phyloP scores from a whole-genome alignment of 352 stramenopile species.

The Thalassiosira delicatula region DNA sequence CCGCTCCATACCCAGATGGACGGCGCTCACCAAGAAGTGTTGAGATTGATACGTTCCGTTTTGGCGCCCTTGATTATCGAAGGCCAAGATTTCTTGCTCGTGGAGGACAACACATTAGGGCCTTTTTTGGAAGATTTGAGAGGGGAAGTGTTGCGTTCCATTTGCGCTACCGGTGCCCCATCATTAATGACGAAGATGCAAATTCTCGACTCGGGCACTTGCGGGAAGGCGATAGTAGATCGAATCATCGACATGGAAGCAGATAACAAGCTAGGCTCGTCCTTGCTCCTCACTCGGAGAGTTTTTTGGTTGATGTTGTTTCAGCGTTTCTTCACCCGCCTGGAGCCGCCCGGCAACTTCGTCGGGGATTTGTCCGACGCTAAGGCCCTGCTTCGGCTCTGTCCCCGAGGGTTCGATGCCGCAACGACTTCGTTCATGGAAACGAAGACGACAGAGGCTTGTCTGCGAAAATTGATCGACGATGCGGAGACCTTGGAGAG shows the following conservation, averaged over 20 bases:
- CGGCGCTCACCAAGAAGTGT: conserved; percentile 47
- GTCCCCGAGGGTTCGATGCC: conserved; percentile 15
- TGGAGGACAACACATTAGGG: conserved; percentile 7
- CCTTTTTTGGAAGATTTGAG: conserved; percentile 39
- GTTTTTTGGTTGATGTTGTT: conserved; percentile 60
- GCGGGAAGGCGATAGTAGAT: conserved; percentile 33
- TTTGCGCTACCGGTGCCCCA: neutral
- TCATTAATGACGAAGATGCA: conserved; percentile 24
- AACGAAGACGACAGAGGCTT: conserved; percentile 23
- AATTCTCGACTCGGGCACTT: conserved; percentile 19
- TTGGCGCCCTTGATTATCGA: conserved; percentile 44
- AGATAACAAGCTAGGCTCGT: conserved; percentile 33
- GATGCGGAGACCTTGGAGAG: conserved; percentile 54
- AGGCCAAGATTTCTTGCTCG: conserved; percentile 56
- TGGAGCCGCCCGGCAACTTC: conserved; percentile 22
- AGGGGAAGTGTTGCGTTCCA: conserved; percentile 30
- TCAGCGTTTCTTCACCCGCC: conserved; percentile 33
- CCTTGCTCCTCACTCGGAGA: conserved; percentile 26
- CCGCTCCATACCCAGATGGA: conserved; percentile 13
- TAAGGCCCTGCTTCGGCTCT: conserved; percentile 42
- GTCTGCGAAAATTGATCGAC: conserved; percentile 52
- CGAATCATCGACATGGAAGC: conserved; percentile 34
- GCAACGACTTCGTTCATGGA: conserved; percentile 27
- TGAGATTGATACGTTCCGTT: conserved; percentile 38
- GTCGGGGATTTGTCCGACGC: conserved; percentile 36